Evolutionary conservation across 129 eudicot species (phyloP).

Genomic region (Tagetes erecta): DNA sequence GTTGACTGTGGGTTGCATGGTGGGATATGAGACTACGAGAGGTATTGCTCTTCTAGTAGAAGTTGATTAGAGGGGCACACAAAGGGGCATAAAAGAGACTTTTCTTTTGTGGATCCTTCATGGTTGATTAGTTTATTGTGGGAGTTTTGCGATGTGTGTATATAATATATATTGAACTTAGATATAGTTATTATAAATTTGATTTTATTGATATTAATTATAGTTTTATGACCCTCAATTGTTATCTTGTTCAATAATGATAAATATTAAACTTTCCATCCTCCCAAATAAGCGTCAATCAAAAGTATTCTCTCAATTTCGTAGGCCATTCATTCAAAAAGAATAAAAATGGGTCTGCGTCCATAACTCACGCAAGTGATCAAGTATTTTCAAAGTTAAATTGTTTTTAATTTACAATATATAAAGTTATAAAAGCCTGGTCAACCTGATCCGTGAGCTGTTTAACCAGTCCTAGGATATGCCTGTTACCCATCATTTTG

Average conservation of each 20-base stretch:
- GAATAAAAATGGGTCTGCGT: background rate
- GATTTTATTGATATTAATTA: too few species aligned
- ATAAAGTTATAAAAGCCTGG: background rate
- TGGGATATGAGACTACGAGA: background rate
- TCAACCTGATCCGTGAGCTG: background rate
- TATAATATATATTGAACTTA: background rate
- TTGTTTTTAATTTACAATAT: too few species aligned
- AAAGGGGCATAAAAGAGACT: background rate
- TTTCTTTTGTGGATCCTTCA: background rate
- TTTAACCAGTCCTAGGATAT: background rate
- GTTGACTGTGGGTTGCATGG: background rate
- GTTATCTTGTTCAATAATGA: background rate
- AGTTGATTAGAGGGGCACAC: background rate
- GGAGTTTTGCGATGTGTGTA: background rate
- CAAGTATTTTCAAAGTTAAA: too few species aligned
- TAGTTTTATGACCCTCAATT: background rate
- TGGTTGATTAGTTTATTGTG: background rate
- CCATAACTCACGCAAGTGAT: background rate
- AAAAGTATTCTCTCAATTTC: background rate
- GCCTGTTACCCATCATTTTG: background rate
- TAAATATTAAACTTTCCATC: background rate
- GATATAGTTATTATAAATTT: background rate
- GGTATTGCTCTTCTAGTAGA: background rate
- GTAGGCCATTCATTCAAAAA: background rate
- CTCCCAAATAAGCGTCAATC: background rate